phyloP scores from a whole-genome alignment of 2,329 filamentous ascomycete genomes.

The Fusarium sp. region DNA sequence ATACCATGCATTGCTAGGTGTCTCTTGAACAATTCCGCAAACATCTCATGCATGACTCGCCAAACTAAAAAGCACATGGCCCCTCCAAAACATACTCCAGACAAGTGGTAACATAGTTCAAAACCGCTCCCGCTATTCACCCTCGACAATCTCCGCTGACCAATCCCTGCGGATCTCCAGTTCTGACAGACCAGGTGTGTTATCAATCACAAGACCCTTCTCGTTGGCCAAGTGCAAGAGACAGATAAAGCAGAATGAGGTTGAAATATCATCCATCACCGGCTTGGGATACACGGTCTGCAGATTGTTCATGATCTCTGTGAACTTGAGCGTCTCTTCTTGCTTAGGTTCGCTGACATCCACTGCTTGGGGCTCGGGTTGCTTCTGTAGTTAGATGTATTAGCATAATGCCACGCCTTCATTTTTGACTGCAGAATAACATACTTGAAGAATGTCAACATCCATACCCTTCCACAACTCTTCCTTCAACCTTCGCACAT shows the following conservation, averaged over 20 bases:
- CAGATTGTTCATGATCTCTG: slow-evolving; percentile 87
- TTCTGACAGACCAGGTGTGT: slow-evolving; percentile 66
- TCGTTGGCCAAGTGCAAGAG: slow-evolving; percentile 92
- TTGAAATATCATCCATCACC: slow-evolving; percentile 93
- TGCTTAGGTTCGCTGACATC: slow-evolving; percentile 45
- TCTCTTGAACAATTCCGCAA: slow-evolving; percentile 9
- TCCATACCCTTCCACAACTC: slow-evolving; percentile 75
- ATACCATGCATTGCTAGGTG: slow-evolving; percentile 1
- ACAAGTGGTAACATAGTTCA: slow-evolving; percentile 1
- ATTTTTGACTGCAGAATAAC: slow-evolving; percentile 23
- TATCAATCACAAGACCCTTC: slow-evolving; percentile 82
- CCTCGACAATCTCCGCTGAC: slow-evolving; percentile 64
- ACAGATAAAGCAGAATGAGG: slow-evolving; percentile 92
- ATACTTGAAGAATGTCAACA: slow-evolving; percentile 63
- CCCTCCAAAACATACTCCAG: slow-evolving; percentile 1
- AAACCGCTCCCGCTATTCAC: slow-evolving; percentile 42
- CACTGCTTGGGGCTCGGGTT: slow-evolving; percentile 28
- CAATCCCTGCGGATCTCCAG: slow-evolving; percentile 70
- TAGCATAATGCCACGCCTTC: slow-evolving; percentile 4
- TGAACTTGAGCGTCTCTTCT: slow-evolving; percentile 79
- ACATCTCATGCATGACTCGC: slow-evolving; percentile 8
- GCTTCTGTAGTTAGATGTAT: slow-evolving; percentile 30
- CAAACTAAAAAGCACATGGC: neutral
- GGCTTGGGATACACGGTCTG: slow-evolving; percentile 86
- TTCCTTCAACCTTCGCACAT: slow-evolving; percentile 74